Conservation (phyloP, 305 asterid species). For the Fraxinus sp. region DNA sequence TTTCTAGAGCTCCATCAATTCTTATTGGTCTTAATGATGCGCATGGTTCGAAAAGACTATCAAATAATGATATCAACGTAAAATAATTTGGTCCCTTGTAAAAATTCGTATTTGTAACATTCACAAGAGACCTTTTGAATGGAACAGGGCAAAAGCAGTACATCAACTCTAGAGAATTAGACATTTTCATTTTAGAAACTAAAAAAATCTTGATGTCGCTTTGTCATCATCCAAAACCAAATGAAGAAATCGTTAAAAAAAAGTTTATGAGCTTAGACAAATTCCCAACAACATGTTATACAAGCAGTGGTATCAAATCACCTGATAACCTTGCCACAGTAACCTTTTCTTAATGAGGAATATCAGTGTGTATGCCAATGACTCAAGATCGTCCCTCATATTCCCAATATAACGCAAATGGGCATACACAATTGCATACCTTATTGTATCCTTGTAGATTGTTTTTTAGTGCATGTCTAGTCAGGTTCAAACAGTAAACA, state of each 20-base stretch:
- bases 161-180: conserved; percentile 90
- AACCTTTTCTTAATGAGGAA: conserved; percentile 92
- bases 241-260: conserved; percentile 12
- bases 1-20: conserved; percentile 97
- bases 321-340: conserved; percentile 99
- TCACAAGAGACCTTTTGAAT: conserved; percentile 78
- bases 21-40: conserved; percentile 75
- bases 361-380: conserved; percentile 91
- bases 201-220: conserved; percentile 98
- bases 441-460: conserved; percentile 72
- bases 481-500: conserved; percentile 1
- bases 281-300: conserved; percentile 8
- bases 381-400: conserved; percentile 92
- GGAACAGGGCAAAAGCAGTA: conserved; percentile 94
- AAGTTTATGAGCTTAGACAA: conserved; percentile 16
- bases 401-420: conserved; percentile 97
- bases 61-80: conserved; percentile 73
- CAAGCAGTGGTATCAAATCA: conserved; percentile 27
- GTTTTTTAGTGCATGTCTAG: conserved; percentile 24
- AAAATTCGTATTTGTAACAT: conserved; percentile 88
- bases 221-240: conserved; percentile 42
- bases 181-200: conserved; percentile 93
- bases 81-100: conserved; percentile 94
- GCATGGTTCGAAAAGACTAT: conserved; percentile 80
- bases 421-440: conserved; percentile 96